Evolutionary conservation across 2,329 filamentous ascomycete genomes (phyloP).

Genomic region (Alternaria sp.): DNA sequence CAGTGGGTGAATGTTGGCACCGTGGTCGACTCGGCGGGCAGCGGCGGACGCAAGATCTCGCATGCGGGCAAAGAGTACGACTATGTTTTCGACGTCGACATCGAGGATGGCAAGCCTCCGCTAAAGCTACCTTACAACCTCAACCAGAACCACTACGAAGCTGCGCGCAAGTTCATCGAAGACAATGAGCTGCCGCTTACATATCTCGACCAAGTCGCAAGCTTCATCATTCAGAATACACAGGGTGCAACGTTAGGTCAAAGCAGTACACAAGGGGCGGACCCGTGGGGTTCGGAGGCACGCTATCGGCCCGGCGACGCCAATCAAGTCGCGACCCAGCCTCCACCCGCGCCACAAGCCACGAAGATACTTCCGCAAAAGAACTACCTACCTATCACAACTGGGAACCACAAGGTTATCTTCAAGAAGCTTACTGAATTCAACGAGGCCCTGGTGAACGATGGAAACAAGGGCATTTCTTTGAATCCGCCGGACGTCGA

Average conservation of each 20-base stretch:
- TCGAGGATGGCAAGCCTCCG: slow-evolving; percentile 91
- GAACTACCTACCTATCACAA: slow-evolving; percentile 78
- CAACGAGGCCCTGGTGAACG: slow-evolving; percentile 75
- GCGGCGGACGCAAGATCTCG: slow-evolving; percentile 69
- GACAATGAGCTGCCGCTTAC: slow-evolving; percentile 86
- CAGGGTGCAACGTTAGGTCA: slow-evolving; percentile 84
- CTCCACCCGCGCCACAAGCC: slow-evolving; percentile 51
- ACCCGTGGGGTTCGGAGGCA: slow-evolving; percentile 80
- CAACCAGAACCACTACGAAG: slow-evolving; percentile 90
- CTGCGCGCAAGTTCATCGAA: slow-evolving; percentile 87
- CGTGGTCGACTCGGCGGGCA: slow-evolving; percentile 87
- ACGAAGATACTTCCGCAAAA: slow-evolving; percentile 77
- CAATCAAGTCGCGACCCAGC: slow-evolving; percentile 46
- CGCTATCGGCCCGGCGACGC: slow-evolving; percentile 78
- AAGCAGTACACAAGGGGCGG: slow-evolving; percentile 60
- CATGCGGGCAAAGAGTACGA: slow-evolving; percentile 91
- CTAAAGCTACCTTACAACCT: slow-evolving; percentile 95
- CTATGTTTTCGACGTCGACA: slow-evolving; percentile 95
- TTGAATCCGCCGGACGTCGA: slow-evolving; percentile 76
- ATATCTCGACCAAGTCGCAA: slow-evolving; percentile 90
- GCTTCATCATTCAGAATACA: slow-evolving; percentile 91
- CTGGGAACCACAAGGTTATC: slow-evolving; percentile 74
- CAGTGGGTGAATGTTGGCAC: slow-evolving; percentile 92
- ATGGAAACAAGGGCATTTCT: slow-evolving; percentile 75
- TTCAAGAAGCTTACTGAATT: slow-evolving; percentile 78